phyloP scores from a whole-genome alignment of 2,329 filamentous ascomycete species.

The Spiromastix sp. region DNA sequence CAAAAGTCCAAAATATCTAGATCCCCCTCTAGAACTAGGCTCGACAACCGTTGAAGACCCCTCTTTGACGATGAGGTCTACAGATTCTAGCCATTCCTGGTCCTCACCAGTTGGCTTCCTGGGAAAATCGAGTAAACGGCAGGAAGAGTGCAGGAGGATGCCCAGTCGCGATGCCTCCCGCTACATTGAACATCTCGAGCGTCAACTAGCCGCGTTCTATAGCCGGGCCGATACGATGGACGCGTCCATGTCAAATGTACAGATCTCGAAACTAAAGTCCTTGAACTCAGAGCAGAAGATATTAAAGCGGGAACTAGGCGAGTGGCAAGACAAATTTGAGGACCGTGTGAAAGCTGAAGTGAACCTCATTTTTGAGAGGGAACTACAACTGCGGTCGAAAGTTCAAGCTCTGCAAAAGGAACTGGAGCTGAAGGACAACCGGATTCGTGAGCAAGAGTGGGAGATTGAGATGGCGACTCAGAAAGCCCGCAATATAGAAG shows the following conservation, averaged over 20 bases:
- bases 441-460: slow-evolving; percentile 23
- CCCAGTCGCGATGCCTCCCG: slow-evolving; percentile 31
- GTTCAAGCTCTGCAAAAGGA: slow-evolving; percentile 23
- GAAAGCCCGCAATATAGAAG: slow-evolving; percentile 21
- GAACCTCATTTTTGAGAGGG: slow-evolving; percentile 17
- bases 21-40: slow-evolving; percentile 3
- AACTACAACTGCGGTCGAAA: slow-evolving; percentile 19
- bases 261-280: slow-evolving; percentile 26
- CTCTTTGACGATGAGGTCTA: slow-evolving; percentile 1
- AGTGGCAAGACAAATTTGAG: slow-evolving; percentile 24
- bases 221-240: slow-evolving; percentile 27
- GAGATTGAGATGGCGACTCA: slow-evolving; percentile 23
- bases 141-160: slow-evolving; percentile 10
- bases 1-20: slow-evolving; percentile 1
- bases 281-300: slow-evolving; percentile 23
- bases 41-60: not conserved
- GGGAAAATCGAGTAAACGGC: slow-evolving; percentile 14
- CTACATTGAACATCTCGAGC: slow-evolving; percentile 41
- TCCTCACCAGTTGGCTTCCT: slow-evolving; percentile 5
- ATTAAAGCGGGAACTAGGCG: slow-evolving; percentile 22
- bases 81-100: slow-evolving; percentile 8
- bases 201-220: slow-evolving; percentile 33
- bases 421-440: slow-evolving; percentile 19
- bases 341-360: slow-evolving; percentile 22
- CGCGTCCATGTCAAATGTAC: slow-evolving; percentile 29